phyloP scores from a whole-genome alignment of 768 basidiomycete species.

The Lentinula edodes region DNA sequence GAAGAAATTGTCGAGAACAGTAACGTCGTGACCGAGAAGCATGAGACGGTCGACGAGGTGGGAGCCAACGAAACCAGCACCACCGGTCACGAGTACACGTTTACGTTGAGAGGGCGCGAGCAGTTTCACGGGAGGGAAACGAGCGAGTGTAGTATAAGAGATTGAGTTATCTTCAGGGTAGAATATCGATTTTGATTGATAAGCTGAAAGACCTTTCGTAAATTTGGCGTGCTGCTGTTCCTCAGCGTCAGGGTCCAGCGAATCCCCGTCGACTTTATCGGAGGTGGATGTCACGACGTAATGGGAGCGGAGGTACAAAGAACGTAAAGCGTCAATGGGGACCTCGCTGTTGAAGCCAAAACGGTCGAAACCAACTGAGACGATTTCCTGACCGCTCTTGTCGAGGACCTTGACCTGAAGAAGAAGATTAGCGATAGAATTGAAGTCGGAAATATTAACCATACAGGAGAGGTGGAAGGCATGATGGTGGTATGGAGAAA shows the following conservation, averaged over 20 bases:
- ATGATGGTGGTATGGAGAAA: slow-evolving; percentile 14
- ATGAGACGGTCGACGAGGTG: slow-evolving; percentile 97
- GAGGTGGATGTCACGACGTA: slow-evolving; percentile 48
- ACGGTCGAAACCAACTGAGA: slow-evolving; percentile 73
- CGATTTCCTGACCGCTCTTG: slow-evolving; percentile 71
- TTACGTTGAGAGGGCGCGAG: slow-evolving; percentile 75
- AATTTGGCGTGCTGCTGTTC: slow-evolving; percentile 50
- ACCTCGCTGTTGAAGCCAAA: slow-evolving; percentile 92
- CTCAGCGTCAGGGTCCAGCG: slow-evolving; percentile 29
- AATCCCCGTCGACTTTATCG: slow-evolving; percentile 22
- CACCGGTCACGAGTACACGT: slow-evolving; percentile 91
- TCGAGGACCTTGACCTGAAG: slow-evolving; percentile 60
- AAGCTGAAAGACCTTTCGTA: slow-evolving; percentile 42
- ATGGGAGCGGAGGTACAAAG: slow-evolving; percentile 84
- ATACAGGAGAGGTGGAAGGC: slow-evolving; percentile 11
- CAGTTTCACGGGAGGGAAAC: slow-evolving; percentile 90
- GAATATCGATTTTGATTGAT: slow-evolving; percentile 84
- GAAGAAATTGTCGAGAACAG: slow-evolving; percentile 98
- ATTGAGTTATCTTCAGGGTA: slow-evolving; percentile 76
- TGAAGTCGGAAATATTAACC: slow-evolving; percentile 5
- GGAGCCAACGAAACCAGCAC: slow-evolving; percentile 98
- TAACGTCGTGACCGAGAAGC: slow-evolving; percentile 96
- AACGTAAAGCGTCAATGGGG: slow-evolving; percentile 71
- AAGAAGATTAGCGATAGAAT: slow-evolving; percentile 10
- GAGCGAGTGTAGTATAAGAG: slow-evolving; percentile 87